These are phyloP conservation scores for Coccomyxa subellipsoidea DNA, from an alignment of 163 green algal species.

Conservation along the genomic window DNA sequence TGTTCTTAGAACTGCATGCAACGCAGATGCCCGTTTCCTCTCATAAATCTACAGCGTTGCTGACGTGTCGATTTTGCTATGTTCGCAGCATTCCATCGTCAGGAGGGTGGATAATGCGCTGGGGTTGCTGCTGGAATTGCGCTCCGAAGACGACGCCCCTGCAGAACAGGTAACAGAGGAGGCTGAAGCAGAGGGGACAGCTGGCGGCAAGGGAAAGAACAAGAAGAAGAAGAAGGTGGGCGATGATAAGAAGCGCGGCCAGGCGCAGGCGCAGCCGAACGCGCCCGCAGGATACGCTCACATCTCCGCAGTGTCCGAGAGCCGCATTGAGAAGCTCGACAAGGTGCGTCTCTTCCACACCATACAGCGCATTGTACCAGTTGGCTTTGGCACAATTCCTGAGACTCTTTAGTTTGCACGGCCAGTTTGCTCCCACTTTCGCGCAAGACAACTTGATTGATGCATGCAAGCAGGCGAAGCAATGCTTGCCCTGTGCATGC, in stretches of 20 bases:
- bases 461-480: too few species aligned
- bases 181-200: not conserved
- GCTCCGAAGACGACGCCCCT: constrained; percentile 19
- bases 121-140: constrained; percentile 76
- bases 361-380: not conserved
- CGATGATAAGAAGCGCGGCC: not conserved
- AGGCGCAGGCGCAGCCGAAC: not conserved
- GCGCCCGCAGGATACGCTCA: constrained; percentile 55
- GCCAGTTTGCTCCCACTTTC: too few species aligned
- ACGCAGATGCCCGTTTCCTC: too few species aligned
- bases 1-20: too few species aligned
- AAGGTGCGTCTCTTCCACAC: constrained; percentile 21
- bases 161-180: not conserved
- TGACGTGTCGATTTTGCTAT: not conserved
- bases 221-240: not conserved
- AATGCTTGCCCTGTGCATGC: too few species aligned
- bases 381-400: too few species aligned
- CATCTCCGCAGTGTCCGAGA: constrained; percentile 61
- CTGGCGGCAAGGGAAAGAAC: not conserved
- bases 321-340: constrained; percentile 38
- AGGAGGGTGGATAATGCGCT: constrained; percentile 63
- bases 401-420: too few species aligned
- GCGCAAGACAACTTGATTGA: too few species aligned
- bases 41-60: not conserved
- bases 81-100: constrained; percentile 64